Percentiles rank a stretch among this genome's conserved stretches.
phyloP scores from a whole-genome alignment of 2,329 filamentous ascomycete species.

The Neofusicoccum sp. region DNA sequence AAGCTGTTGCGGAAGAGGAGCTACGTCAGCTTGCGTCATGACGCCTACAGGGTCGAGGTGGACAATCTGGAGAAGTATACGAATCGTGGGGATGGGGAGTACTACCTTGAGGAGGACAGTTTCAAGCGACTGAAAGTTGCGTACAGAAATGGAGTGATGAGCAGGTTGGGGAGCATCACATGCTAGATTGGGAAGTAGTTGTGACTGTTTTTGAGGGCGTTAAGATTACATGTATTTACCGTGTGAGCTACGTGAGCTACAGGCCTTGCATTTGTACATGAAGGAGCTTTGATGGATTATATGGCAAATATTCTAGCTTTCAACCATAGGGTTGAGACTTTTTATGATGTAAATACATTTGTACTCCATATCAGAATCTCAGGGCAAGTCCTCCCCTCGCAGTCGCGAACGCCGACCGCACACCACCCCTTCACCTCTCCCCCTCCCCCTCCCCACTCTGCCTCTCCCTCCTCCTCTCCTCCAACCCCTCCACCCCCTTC shows the following conservation, averaged over 20 bases:
- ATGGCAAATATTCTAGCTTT: no score
- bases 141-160: neutral
- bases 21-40: neutral
- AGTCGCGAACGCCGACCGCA: neutral
- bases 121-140: neutral
- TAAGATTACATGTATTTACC: no score
- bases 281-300: no score
- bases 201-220: no score
- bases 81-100: neutral
- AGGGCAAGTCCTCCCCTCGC: neutral
- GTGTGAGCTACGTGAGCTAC: no score
- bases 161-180: neutral
- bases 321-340: no score
- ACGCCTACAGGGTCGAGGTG: neutral
- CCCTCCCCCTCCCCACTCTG: slow-evolving; percentile 11
- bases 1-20: neutral
- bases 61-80: neutral
- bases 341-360: no score
- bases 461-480: slow-evolving; percentile 42
- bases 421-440: neutral
- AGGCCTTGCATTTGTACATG: no score
- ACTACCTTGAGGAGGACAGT: neutral
- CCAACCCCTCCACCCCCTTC: slow-evolving; percentile 51
- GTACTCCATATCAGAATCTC: no score
- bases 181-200: no score